Evolutionary conservation across 176 grass and related monocot species (phyloP).

Genomic region (Juncus inflexus): DNA sequence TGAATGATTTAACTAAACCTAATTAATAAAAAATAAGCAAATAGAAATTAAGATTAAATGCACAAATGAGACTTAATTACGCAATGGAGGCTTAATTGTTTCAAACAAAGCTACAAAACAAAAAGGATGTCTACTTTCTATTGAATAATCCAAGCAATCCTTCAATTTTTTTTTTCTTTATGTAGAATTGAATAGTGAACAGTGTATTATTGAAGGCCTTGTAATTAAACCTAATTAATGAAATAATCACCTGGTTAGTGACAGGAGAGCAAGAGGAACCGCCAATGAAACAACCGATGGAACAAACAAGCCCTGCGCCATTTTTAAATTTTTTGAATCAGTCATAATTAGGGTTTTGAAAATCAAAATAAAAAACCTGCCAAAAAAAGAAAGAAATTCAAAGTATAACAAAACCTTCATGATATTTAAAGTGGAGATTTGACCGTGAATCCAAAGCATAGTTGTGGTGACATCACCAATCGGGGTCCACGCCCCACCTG

Average conservation of each 20-base stretch:
- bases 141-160: too few species aligned
- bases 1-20: too few species aligned
- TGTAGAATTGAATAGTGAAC: conserved; percentile 8
- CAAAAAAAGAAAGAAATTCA: conserved; percentile 11
- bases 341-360: not conserved
- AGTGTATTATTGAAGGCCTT: not conserved
- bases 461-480: conserved; percentile 99
- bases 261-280: conserved; percentile 76
- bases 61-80: too few species aligned
- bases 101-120: too few species aligned
- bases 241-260: conserved; percentile 72
- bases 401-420: conserved; percentile 55
- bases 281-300: conserved; percentile 67
- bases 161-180: not conserved
- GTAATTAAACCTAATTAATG: conserved; percentile 17
- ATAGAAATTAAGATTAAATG: too few species aligned
- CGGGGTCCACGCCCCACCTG: conserved; percentile 95
- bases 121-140: too few species aligned
- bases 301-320: conserved; percentile 78
- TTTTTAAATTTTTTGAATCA: conserved; percentile 3
- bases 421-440: conserved; percentile 67
- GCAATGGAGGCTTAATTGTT: too few species aligned
- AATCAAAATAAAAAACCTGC: not conserved
- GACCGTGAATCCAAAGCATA: conserved; percentile 98
- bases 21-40: too few species aligned